Conservation (phyloP, 495 filamentous ascomycete genomes). For the Talaromyces liani region DNA sequence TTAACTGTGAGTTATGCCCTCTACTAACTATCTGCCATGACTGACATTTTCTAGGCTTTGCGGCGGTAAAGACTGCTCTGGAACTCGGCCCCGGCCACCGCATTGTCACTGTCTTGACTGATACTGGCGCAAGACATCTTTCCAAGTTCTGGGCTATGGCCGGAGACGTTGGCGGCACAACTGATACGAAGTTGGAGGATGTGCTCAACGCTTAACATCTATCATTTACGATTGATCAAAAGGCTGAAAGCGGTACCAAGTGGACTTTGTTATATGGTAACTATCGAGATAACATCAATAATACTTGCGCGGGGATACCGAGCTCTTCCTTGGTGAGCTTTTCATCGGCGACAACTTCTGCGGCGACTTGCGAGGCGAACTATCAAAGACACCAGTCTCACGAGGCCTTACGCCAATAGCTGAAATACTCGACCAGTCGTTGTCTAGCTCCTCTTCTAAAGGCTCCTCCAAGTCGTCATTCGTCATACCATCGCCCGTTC, state of each 20-base stretch:
- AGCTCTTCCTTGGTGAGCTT: constrained; percentile 1
- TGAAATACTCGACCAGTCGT: constrained; percentile 2
- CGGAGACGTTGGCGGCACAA: constrained; percentile 56
- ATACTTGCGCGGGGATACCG: constrained; percentile 6
- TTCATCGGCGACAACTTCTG: not conserved
- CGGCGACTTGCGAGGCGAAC: not conserved
- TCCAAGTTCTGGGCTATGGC: constrained; percentile 90
- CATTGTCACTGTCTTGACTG: constrained; percentile 88
- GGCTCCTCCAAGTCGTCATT: not conserved
- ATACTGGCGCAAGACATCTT: constrained; percentile 83
- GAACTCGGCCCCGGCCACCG: constrained; percentile 66
- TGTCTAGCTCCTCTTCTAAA: not conserved
- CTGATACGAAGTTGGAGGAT: constrained; percentile 44
- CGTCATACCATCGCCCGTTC: constrained; percentile 1
- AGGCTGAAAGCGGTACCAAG: no score
- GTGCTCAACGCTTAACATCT: constrained; percentile 31
- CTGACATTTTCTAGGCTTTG: constrained; percentile 49
- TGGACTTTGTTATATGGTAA: not conserved
- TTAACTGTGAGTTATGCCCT: constrained; percentile 63
- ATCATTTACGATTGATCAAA: no score
- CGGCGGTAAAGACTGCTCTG: constrained; percentile 72
- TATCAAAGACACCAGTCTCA: not conserved
- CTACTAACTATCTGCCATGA: no score
- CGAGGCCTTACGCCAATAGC: not conserved
- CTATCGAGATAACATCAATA: not conserved